Percentiles rank a stretch among this genome's conserved stretches.
Conservation (phyloP, 2,329 filamentous ascomycete species). For the Pyrenophora teres region DNA sequence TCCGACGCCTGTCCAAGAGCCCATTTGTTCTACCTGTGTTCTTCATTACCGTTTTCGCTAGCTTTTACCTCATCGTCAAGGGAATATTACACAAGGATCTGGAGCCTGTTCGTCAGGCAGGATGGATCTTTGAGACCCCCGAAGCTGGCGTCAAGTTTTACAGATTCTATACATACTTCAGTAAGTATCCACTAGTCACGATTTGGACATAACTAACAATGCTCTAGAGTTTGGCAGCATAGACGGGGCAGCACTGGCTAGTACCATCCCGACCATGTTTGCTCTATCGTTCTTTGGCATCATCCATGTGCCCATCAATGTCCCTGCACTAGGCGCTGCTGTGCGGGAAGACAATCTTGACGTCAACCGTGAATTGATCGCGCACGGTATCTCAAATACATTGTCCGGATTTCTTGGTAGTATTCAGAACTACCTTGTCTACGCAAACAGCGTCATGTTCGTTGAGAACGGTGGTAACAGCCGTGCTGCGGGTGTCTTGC, state of each 20-base stretch:
- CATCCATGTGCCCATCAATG: conserved; percentile 96
- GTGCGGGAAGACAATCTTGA: conserved; percentile 91
- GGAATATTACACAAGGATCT: conserved; percentile 70
- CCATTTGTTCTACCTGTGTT: conserved; percentile 86
- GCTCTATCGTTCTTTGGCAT: conserved; percentile 97
- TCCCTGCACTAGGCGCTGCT: conserved; percentile 87
- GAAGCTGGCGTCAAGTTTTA: conserved; percentile 89
- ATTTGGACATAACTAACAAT: conserved; percentile 8
- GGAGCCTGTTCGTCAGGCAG: conserved; percentile 68
- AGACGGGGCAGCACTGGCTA: conserved; percentile 79
- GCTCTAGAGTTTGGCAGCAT: conserved; percentile 74
- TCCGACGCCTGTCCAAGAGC: conserved; percentile 76
- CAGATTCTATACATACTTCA: conserved; percentile 95
- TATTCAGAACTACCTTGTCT: conserved; percentile 96
- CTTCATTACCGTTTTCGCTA: conserved; percentile 75
- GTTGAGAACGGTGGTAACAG: conserved; percentile 90
- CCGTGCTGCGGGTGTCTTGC: conserved; percentile 81
- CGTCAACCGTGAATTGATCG: conserved; percentile 86
- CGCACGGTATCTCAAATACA: conserved; percentile 92
- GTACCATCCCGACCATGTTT: conserved; percentile 91
- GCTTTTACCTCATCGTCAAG: conserved; percentile 79
- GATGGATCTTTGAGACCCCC: conserved; percentile 92
- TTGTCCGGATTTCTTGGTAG: conserved; percentile 85
- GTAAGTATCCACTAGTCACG: conserved; percentile 57
- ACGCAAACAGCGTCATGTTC: conserved; percentile 96